Conservation (phyloP, 495 filamentous ascomycete genomes). For the Penicillium pulvis region DNA sequence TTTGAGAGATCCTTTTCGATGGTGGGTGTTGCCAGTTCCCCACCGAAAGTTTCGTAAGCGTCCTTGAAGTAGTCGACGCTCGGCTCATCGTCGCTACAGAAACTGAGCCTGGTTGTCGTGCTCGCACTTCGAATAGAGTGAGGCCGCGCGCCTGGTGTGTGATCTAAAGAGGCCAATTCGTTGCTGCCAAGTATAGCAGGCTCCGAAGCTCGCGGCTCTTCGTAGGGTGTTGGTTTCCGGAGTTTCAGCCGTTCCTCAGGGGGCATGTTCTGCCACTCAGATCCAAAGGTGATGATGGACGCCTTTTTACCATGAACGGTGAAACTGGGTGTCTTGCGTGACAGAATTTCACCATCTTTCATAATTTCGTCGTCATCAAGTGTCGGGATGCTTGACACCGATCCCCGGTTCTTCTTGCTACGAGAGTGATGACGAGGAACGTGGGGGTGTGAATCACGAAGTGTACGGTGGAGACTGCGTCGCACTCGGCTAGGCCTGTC, state of each 20-base stretch:
- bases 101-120: slow-evolving; percentile 39
- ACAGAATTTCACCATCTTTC: slow-evolving; percentile 64
- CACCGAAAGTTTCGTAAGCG: slow-evolving; percentile 20
- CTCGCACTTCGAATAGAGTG: slow-evolving; percentile 43
- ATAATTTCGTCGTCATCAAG: slow-evolving; percentile 57
- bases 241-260: slow-evolving; percentile 72
- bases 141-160: slow-evolving; percentile 28
- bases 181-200: slow-evolving; percentile 33
- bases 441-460: slow-evolving; percentile 75
- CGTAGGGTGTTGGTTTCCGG: slow-evolving; percentile 52
- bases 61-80: slow-evolving; percentile 27
- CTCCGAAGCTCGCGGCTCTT: slow-evolving; percentile 48
- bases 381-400: slow-evolving; percentile 57
- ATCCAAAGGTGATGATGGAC: slow-evolving; percentile 90
- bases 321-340: slow-evolving; percentile 81
- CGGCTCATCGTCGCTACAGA: slow-evolving; percentile 29
- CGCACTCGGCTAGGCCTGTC: slow-evolving; percentile 64
- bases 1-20: background rate
- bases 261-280: slow-evolving; percentile 81
- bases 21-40: background rate
- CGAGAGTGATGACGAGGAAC: slow-evolving; percentile 64
- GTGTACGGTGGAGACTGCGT: slow-evolving; percentile 90
- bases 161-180: slow-evolving; percentile 35
- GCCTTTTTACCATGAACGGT: slow-evolving; percentile 98
- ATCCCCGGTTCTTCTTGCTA: slow-evolving; percentile 76